These are phyloP conservation scores for Eragrostis tef DNA, from an alignment of 202 grass and related monocot species.

Conservation along the genomic window DNA sequence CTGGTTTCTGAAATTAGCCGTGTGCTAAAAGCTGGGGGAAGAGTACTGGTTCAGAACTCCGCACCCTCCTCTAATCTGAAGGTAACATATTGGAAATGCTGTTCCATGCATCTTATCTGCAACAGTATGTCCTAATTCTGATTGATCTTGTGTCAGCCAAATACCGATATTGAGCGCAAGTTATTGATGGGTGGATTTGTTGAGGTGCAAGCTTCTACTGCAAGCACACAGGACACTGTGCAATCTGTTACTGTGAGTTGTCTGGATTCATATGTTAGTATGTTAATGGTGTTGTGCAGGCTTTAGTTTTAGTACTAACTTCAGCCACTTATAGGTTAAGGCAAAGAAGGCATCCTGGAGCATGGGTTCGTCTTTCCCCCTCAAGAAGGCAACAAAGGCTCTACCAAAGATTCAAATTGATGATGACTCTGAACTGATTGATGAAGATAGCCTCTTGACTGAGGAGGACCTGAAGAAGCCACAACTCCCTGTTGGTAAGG, in stretches of 20 bases:
- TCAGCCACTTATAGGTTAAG: constrained; percentile 59
- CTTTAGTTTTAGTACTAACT: constrained; percentile 17
- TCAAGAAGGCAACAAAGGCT: constrained; percentile 66
- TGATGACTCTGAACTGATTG: constrained; percentile 82
- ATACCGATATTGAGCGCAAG: constrained; percentile 68
- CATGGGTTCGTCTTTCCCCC: constrained; percentile 79
- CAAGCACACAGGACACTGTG: constrained; percentile 35
- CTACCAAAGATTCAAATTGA: constrained; percentile 85
- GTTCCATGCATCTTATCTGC: neutral
- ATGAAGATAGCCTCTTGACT: constrained; percentile 89
- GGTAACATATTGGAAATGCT: constrained; percentile 40
- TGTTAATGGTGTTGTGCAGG: constrained; percentile 3
- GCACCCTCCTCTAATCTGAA: constrained; percentile 46
- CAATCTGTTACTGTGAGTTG: constrained; percentile 64
- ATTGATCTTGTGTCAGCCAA: constrained; percentile 52
- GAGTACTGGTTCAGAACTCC: constrained; percentile 57
- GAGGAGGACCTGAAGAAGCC: constrained; percentile 97
- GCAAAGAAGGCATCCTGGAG: constrained; percentile 92
- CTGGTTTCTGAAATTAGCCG: constrained; percentile 64
- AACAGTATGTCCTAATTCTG: constrained; percentile 1
- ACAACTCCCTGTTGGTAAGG: constrained; percentile 73
- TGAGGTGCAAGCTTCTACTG: constrained; percentile 66
- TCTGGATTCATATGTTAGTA: neutral
- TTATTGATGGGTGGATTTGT: constrained; percentile 75
- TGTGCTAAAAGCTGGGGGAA: constrained; percentile 64